phyloP scores from a whole-genome alignment of 495 filamentous ascomycete genomes.

The Cudoniella acicularis region DNA sequence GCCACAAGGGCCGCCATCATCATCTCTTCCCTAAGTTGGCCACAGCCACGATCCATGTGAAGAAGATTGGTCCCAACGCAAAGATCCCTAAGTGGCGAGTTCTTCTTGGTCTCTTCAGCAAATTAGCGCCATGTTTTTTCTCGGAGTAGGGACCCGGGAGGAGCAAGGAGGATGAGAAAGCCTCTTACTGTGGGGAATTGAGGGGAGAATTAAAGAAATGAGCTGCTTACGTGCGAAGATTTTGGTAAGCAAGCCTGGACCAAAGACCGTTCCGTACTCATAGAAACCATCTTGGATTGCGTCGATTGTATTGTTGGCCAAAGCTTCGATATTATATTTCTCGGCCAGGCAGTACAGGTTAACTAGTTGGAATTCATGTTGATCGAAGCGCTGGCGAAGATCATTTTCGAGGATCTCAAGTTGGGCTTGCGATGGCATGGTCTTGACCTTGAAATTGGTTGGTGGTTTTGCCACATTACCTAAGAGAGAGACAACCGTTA shows the following conservation, averaged over 20 bases:
- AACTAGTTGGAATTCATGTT: not conserved
- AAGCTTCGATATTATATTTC: not conserved
- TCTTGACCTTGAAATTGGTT: not conserved
- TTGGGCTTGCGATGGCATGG: not conserved
- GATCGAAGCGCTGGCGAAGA: constrained; percentile 1
- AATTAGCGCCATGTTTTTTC: too few relatives aligned
- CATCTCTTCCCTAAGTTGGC: constrained; percentile 2
- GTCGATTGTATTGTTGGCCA: constrained; percentile 5
- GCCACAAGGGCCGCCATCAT: not conserved
- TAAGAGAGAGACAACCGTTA: too few relatives aligned
- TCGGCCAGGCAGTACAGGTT: constrained; percentile 1
- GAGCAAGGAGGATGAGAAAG: too few relatives aligned
- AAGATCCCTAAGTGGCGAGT: constrained; percentile 9
- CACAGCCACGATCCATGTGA: constrained; percentile 7
- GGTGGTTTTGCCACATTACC: not conserved
- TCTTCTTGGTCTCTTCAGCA: not conserved
- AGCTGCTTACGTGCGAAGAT: too few relatives aligned
- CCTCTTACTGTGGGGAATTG: too few relatives aligned
- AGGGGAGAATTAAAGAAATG: too few relatives aligned
- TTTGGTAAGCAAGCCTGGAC: not conserved
- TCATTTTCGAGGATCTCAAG: not conserved
- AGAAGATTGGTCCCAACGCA: constrained; percentile 6
- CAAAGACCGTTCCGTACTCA: constrained; percentile 6
- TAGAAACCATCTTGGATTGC: constrained; percentile 8
- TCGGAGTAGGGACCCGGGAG: too few relatives aligned